Evolutionary conservation across 768 basidiomycete genomes (phyloP).

Genomic region (Termitomyces eurrhizus): DNA sequence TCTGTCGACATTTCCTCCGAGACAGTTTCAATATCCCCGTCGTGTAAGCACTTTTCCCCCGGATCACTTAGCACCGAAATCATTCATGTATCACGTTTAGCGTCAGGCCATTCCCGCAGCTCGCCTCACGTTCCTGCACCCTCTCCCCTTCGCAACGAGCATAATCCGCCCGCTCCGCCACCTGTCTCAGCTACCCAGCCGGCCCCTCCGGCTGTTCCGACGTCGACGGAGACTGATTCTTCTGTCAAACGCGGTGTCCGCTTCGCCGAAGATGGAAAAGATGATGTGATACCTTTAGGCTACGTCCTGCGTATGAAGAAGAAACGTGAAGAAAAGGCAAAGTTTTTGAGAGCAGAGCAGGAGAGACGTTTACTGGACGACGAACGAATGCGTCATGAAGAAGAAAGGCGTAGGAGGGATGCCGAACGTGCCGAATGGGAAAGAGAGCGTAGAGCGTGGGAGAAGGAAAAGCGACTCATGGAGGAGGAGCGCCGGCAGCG

Average conservation of each 20-base stretch:
- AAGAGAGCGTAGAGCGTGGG: constrained; percentile 44
- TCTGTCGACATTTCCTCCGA: constrained; percentile 16
- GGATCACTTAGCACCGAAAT: neutral
- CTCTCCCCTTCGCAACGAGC: constrained; percentile 46
- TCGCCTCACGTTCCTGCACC: constrained; percentile 39
- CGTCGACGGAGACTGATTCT: constrained; percentile 12
- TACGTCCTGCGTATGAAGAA: constrained; percentile 70
- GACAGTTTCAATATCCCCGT: constrained; percentile 9
- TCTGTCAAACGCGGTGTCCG: constrained; percentile 55
- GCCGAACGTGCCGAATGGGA: constrained; percentile 45
- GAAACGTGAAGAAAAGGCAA: constrained; percentile 69
- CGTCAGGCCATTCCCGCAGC: constrained; percentile 23
- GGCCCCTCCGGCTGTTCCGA: constrained; percentile 11
- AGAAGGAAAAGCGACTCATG: constrained; percentile 42
- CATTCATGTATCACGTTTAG: constrained; percentile 17
- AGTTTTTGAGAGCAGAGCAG: constrained; percentile 58
- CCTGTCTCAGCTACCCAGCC: constrained; percentile 8
- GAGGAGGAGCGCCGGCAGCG: constrained; percentile 54
- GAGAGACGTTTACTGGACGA: constrained; percentile 47
- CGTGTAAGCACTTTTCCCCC: constrained; percentile 14
- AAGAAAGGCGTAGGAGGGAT: constrained; percentile 40
- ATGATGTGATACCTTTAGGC: constrained; percentile 65
- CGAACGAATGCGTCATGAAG: constrained; percentile 42
- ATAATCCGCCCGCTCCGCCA: constrained; percentile 19
- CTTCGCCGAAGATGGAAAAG: constrained; percentile 63